A percentile compares a stretch with the other conserved stretches of the same genome.
Evolutionary conservation across 176 grass and related monocot genomes (phyloP).

Genomic region (barley (Hordeum vulgare)): MorexV3_pseudomolecules_assembly NC_058521.1:19672208-19672707

Average conservation of each 20-base stretch:
- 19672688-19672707: constrained; percentile 59
- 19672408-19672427: constrained; percentile 73
- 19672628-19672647: constrained; percentile 36
- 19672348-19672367: constrained; percentile 19
- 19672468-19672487: constrained; percentile 70
- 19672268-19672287: constrained; percentile 53
- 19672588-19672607: background rate
- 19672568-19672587: constrained; percentile 57
- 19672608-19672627: constrained; percentile 5
- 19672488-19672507: constrained; percentile 60
- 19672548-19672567: constrained; percentile 58
- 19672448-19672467: constrained; percentile 10
- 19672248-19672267: constrained; percentile 45
- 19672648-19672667: constrained; percentile 55
- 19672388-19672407: constrained; percentile 38
- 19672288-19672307: background rate
- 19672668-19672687: constrained; percentile 57
- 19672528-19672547: constrained; percentile 36
- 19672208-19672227: constrained; percentile 48
- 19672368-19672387: constrained; percentile 59
- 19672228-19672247: constrained; percentile 24
- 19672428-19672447: constrained; percentile 71
- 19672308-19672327: constrained; percentile 39
- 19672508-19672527: constrained; percentile 41
- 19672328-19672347: constrained; percentile 40